Evolutionary conservation across 257 asterid species (phyloP), one percentile per base, ranked within the genome.

Genomic region (Scutellaria minor): DNA sequence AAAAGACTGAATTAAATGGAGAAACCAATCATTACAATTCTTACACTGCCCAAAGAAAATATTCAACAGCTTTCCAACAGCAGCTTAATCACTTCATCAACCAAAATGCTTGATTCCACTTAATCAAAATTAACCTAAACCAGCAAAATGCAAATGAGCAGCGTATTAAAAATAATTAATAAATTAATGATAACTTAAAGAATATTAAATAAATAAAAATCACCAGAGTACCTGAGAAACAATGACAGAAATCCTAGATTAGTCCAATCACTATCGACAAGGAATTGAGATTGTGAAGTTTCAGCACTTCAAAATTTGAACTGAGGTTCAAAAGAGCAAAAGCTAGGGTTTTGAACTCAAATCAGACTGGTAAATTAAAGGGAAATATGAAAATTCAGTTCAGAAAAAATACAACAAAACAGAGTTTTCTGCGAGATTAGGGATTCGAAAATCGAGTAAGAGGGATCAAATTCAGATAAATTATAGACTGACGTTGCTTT

Each of bases 321-420:
- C 66, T 77, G 75, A 77, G 85, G 82, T 66, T 69, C 80, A 68
- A 58, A 77, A 7, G 64, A 63, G 73, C 77, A 65, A 74, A 79
- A 82, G 50, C 82, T 85, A 85, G 85, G 89, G 89, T 85, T 85
- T 84, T 79, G 9, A 80, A 64, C 76, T 77, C 5, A 66, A 79
- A 79, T 82, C 75, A 60, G 61, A 52, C 61, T 44, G 70, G 48
- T 37, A 71, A 37, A 60, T 8, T 42, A 42, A 70, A 59, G 55
- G 55, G 65, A 68, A 6, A 37, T 41, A 66, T 67, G 62, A 55
- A 63, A 66, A 75, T 81, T 75, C 54, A 64, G 78, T 64, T 58
- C 59, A 13, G 61, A 68, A 61, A 52, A 62, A 2, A 64, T 0
- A 31, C 4, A 31, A 31, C 4, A 31, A 31, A 31, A 31, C 37